These are phyloP conservation scores for Acanthamoeba comandoni DNA, from an alignment of 208 protist genomes.

Conservation along the genomic window DNA sequence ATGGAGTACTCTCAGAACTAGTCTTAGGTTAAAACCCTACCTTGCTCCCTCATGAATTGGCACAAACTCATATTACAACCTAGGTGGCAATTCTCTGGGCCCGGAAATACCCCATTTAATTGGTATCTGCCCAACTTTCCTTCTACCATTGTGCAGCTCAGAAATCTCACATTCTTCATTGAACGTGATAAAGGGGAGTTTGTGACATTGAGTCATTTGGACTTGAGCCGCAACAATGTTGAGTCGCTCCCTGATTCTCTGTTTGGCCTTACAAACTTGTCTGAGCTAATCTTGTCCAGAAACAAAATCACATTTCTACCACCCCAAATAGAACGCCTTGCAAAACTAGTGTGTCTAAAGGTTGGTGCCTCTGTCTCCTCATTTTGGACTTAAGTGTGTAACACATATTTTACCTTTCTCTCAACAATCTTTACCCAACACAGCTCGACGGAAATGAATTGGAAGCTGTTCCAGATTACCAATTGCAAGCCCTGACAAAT, in stretches of 20 bases:
- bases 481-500: conserved; percentile 2
- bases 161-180: conserved; percentile 18
- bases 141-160: not conserved
- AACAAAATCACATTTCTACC: too few relatives aligned
- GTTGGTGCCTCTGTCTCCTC: too few relatives aligned
- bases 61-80: not conserved
- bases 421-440: not conserved
- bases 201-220: too few relatives aligned
- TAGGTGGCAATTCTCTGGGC: not conserved
- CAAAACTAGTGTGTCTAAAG: too few relatives aligned
- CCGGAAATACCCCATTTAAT: not conserved
- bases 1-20: not conserved
- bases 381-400: too few relatives aligned
- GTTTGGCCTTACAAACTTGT: not conserved
- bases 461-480: not conserved
- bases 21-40: not conserved
- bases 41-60: not conserved
- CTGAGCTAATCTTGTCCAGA: conserved; percentile 6
- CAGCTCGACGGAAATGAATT: conserved; percentile 31
- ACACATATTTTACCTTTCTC: not conserved
- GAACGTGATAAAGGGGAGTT: too few relatives aligned
- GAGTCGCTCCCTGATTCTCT: too few relatives aligned
- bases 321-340: too few relatives aligned
- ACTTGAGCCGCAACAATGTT: too few relatives aligned
- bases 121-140: conserved; percentile 5